Base-by-base conservation (phyloP, 108 stramenopile genomes). In the Parietichytrium sp. region DNA sequence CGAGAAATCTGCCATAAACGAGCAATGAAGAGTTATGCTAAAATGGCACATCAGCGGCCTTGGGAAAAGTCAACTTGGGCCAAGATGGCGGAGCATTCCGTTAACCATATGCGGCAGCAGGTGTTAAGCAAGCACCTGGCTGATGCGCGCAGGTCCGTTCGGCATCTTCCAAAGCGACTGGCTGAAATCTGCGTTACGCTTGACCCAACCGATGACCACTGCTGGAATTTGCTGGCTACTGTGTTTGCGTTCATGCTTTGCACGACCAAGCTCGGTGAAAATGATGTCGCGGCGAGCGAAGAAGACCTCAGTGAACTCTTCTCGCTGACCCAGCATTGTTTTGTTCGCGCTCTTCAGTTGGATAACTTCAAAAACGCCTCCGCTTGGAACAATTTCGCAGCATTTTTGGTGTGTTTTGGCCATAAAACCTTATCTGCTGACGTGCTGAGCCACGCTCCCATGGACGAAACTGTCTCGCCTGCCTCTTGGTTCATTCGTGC, bases 161-260 rank as follows among this genome's bases (percentile, higher is more conserved):
- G n/a, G n/a, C n/a, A n/a, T n/a, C n/a, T n/a, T n/a, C n/a, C n/a
- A n/a, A n/a, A n/a, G n/a, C n/a, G n/a, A n/a, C n/a, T n/a, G 23
- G 61, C 61, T 7, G 61, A 72, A 42, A 42, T 72, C 33, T 7
- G 16, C 23, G 8, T 72, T 7, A 42, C 61, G 10, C 20, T 72
- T 72, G 38, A 33, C 2, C 61, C 61, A 8, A 27, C 6, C 8
- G 61, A 72, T 3, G 33, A 33, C 23, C 33, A 27, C 12, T 10
- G 38, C 8, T 72, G 61, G 61, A 72, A n/a, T n/a, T n/a, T 72
- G 18, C 61, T 72, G 10, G 61, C 38, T 42, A 72, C 42, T n/a
- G 10, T 20, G 33, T 42, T 45, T 27, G 42, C 38, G 10, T 25
- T 72, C 15, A n/a, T 8, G 61, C 1, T n/a, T 38, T 27, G 6